Evolutionary conservation across 352 stramenopile genomes (phyloP), one percentile per base, ranked within the genome.

Genomic region (Halophytophthora polymorphica): DNA sequence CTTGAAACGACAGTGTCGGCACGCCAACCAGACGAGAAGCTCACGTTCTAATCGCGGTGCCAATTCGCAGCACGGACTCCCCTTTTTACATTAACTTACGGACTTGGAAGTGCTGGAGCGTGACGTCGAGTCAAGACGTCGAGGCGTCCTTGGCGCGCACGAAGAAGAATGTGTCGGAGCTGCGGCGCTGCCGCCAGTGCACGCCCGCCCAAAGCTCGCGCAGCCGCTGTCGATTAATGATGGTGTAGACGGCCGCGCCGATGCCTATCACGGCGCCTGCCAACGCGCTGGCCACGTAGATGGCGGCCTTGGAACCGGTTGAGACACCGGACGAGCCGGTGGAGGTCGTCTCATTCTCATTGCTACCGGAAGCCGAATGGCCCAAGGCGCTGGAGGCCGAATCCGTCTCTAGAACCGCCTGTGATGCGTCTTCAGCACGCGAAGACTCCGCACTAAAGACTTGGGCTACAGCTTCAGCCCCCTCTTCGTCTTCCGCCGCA

Each of bases 111-210:
- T 45, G 25, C 25, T 10, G 25, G 8, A 31, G 25, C 25, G 8
- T 8, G 25, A 8, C 25, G 44, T 11, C 14, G n/a, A 19, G 44
- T 40, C 64, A 64, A 48, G 59, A 60, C 33, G 59, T 44, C 10
- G 40, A 42, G 15, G 57, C 44, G 29, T 77, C 63, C 2, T 53
- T 61, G 8, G 55, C 49, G 8, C 66, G 41, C 29, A 62, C 47
- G 35, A 69, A 71, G 23, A 69, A 35, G 3, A 76, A 56, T 15
- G 59, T 57, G 4, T 70, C 62, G n/a, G 67, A 77, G 38, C 54
- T 69, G 6, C 52, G 28, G 18, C 56, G 52, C 11, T 53, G 34
- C 47, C 54, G 46, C 22, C 45, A 60, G 12, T 39, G 58, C 14
- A 28, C 45, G 11, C 37, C 56, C 23, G 60, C 53, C 59, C 59